Percentiles rank a stretch among this genome's conserved stretches.
These are phyloP conservation scores for Larix sibirica DNA, from an alignment of 83 land plant genomes.

Conservation along the genomic window DNA sequence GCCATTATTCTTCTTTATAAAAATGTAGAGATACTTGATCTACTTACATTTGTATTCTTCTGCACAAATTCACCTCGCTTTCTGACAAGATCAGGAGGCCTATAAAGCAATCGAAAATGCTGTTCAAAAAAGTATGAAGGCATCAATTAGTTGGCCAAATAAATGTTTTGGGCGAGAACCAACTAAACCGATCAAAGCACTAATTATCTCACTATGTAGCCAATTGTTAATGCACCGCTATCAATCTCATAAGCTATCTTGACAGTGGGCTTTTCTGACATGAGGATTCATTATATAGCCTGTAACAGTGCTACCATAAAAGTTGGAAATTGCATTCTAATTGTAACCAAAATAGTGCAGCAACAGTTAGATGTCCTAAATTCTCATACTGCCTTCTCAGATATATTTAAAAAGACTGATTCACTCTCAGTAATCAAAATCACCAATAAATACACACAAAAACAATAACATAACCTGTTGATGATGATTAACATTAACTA, in stretches of 20 bases:
- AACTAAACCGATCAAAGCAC: not conserved
- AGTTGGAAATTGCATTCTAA: too few species aligned
- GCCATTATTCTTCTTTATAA: not conserved
- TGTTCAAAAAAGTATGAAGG: constrained; percentile 12
- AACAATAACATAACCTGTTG: too few species aligned
- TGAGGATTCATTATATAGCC: too few species aligned
- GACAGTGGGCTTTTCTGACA: too few species aligned
- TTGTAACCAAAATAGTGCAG: not conserved
- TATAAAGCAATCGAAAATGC: constrained; percentile 57
- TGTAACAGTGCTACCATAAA: too few species aligned
- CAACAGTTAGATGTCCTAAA: not conserved
- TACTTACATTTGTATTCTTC: constrained; percentile 49
- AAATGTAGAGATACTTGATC: not conserved
- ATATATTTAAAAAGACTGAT: not conserved
- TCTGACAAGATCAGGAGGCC: constrained; percentile 49
- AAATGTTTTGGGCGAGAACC: not conserved
- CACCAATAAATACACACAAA: too few species aligned
- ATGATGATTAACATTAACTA: too few species aligned
- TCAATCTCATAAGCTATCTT: too few species aligned
- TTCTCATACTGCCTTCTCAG: not conserved
- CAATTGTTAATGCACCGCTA: not conserved
- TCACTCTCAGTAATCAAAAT: too few species aligned
- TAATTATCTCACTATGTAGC: not conserved
- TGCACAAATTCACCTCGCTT: constrained; percentile 57
- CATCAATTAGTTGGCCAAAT: not conserved